Percentiles rank a stretch among this genome's conserved stretches.
These are phyloP conservation scores for Lactarius quietus DNA, from an alignment of 768 basidiomycete species.

Conservation along the genomic window DNA sequence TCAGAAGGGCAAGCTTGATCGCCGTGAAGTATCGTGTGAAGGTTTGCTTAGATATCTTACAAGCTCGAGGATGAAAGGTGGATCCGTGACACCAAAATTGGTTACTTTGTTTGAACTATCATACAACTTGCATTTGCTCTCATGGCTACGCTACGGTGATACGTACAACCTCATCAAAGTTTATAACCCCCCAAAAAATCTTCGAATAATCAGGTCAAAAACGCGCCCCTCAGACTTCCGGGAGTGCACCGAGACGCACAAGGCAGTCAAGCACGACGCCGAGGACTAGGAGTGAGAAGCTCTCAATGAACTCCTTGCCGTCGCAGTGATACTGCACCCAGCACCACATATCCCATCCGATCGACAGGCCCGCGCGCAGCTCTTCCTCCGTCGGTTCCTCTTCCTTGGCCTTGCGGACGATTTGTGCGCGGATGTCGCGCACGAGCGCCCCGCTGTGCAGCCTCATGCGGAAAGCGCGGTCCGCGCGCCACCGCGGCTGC, in stretches of 20 bases:
- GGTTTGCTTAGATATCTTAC: no score
- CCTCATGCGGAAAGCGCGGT: slow-evolving; percentile 60
- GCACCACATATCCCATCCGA: slow-evolving; percentile 66
- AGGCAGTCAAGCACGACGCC: slow-evolving; percentile 27
- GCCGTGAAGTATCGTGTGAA: no score
- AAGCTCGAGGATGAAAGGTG: no score
- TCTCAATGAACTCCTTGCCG: slow-evolving; percentile 38
- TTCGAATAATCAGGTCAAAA: not conserved
- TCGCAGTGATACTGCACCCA: slow-evolving; percentile 42
- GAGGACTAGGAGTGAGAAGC: slow-evolving; percentile 66
- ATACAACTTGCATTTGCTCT: no score
- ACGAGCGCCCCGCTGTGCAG: slow-evolving; percentile 53
- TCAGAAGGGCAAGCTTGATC: no score
- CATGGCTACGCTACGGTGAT: no score
- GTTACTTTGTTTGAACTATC: no score
- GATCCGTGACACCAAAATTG: no score
- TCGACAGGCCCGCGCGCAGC: slow-evolving; percentile 41
- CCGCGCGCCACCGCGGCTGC: slow-evolving; percentile 55
- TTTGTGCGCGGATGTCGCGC: slow-evolving; percentile 43
- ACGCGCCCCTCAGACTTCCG: not conserved
- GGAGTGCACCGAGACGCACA: not conserved
- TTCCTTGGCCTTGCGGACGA: slow-evolving; percentile 19
- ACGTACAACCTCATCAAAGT: no score
- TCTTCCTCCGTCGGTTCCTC: not conserved
- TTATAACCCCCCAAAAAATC: no score